These are phyloP conservation scores for Physcomitrium patens DNA, from an alignment of 225 moss, liverwort and hornwort genomes.

Conservation along the genomic window DNA sequence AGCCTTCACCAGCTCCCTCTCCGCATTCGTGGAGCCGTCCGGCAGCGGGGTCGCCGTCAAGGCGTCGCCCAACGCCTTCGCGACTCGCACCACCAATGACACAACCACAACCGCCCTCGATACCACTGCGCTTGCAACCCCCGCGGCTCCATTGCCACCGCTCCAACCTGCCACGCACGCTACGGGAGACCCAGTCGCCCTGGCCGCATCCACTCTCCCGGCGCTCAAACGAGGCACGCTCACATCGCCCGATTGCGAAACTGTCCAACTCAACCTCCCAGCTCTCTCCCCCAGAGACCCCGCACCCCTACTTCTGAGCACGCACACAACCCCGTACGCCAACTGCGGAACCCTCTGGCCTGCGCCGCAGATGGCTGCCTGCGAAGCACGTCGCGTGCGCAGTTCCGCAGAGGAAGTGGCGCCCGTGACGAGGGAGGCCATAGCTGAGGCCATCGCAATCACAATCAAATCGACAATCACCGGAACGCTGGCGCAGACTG, in stretches of 20 bases:
- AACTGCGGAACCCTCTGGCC: conserved; percentile 32
- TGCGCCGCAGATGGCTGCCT: conserved; percentile 14
- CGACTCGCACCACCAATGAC: conserved; percentile 36
- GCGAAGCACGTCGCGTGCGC: conserved; percentile 29
- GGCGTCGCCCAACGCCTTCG: conserved; percentile 10
- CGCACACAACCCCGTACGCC: conserved; percentile 17
- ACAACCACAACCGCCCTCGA: conserved; percentile 40
- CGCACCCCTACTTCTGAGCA: neutral
- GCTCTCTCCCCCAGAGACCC: conserved; percentile 3
- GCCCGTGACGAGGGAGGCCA: conserved; percentile 43
- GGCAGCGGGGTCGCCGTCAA: conserved; percentile 47
- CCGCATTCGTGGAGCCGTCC: conserved; percentile 47
- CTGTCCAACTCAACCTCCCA: neutral
- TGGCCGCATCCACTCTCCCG: neutral
- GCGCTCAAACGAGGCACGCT: conserved; percentile 1
- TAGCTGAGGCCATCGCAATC: conserved; percentile 45
- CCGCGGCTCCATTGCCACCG: conserved; percentile 20
- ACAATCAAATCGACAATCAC: conserved; percentile 1
- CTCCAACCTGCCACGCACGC: conserved; percentile 24
- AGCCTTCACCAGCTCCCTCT: conserved; percentile 70
- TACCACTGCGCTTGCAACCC: conserved; percentile 16
- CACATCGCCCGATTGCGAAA: conserved; percentile 23
- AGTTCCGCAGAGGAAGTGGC: neutral
- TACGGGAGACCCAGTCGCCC: neutral
- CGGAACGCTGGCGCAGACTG: too few species aligned